Evolutionary conservation across 78 protist species (phyloP).

Genomic region (Chrysochromulina tobinii): DNA sequence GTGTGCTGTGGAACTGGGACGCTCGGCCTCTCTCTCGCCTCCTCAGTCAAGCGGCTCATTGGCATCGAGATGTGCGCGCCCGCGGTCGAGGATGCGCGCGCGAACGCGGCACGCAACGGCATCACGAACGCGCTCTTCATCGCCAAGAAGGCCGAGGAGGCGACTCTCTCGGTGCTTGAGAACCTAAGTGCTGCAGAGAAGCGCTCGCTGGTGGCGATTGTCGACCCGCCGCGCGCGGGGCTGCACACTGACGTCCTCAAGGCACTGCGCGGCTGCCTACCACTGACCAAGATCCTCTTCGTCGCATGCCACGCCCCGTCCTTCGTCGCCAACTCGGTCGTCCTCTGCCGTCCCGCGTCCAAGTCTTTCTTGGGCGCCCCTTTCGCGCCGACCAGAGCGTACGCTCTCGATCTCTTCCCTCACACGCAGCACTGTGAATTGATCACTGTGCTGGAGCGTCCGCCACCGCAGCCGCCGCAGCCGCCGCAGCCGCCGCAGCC

Average conservation of each 20-base stretch:
- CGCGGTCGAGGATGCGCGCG: constrained; percentile 78
- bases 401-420: constrained; percentile 86
- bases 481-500: neutral
- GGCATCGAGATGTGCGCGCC: constrained; percentile 80
- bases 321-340: constrained; percentile 46
- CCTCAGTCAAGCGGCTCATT: constrained; percentile 54
- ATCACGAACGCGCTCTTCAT: constrained; percentile 57
- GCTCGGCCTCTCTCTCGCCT: constrained; percentile 78
- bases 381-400: constrained; percentile 58
- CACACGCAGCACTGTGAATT: constrained; percentile 79
- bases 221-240: constrained; percentile 78
- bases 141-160: constrained; percentile 71
- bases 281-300: constrained; percentile 61
- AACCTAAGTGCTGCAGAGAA: neutral
- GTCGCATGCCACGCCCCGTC: constrained; percentile 76
- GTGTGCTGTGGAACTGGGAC: constrained; percentile 95
- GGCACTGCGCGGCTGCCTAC: constrained; percentile 54
- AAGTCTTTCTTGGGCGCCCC: constrained; percentile 56
- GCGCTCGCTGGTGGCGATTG: constrained; percentile 45
- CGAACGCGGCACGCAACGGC: constrained; percentile 72
- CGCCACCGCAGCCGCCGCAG: no score
- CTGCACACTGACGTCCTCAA: constrained; percentile 68
- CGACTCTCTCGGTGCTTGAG: neutral
- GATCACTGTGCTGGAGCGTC: constrained; percentile 71
- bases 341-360: constrained; percentile 65